Conservation (phyloP, 2,329 filamentous ascomycete genomes). For the Botrytis hyacinthi region DNA sequence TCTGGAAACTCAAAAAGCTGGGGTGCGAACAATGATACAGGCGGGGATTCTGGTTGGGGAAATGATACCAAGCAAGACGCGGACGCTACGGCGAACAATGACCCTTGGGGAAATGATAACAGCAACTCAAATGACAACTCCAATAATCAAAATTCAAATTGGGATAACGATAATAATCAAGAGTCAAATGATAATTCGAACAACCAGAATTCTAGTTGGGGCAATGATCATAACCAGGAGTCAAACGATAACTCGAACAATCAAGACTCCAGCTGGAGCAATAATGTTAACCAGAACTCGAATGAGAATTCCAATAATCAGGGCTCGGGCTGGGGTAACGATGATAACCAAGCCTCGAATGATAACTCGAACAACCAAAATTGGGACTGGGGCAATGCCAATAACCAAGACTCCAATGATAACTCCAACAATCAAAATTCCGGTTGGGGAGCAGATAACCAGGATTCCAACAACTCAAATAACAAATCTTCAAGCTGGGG, state of each 20-base stretch:
- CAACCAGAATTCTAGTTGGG: slow-evolving; percentile 11
- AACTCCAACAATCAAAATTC: slow-evolving; percentile 11
- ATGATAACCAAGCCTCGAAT: slow-evolving; percentile 16
- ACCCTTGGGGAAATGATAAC: slow-evolving; percentile 3
- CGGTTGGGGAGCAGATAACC: slow-evolving; percentile 2
- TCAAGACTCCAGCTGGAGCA: slow-evolving; percentile 9
- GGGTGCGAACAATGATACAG: slow-evolving; percentile 24
- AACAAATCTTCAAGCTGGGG: background rate
- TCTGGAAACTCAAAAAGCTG: background rate
- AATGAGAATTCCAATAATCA: slow-evolving; percentile 13
- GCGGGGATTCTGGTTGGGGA: background rate
- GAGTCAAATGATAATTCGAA: slow-evolving; percentile 17
- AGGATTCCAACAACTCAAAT: slow-evolving; percentile 9
- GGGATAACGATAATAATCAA: background rate
- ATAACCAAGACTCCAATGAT: background rate
- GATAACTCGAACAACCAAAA: slow-evolving; percentile 5
- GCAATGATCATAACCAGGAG: background rate
- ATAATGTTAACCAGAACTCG: slow-evolving; percentile 23
- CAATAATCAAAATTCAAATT: slow-evolving; percentile 7
- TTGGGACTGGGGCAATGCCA: background rate
- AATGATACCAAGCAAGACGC: background rate
- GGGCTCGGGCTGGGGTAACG: slow-evolving; percentile 11
- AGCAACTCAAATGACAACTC: background rate
- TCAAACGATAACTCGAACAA: slow-evolving; percentile 10
- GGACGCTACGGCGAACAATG: background rate